Evolutionary conservation across 768 basidiomycete genomes (phyloP), one percentile per base, ranked within the genome.

Genomic region (Lanmaoa rubissima): DNA sequence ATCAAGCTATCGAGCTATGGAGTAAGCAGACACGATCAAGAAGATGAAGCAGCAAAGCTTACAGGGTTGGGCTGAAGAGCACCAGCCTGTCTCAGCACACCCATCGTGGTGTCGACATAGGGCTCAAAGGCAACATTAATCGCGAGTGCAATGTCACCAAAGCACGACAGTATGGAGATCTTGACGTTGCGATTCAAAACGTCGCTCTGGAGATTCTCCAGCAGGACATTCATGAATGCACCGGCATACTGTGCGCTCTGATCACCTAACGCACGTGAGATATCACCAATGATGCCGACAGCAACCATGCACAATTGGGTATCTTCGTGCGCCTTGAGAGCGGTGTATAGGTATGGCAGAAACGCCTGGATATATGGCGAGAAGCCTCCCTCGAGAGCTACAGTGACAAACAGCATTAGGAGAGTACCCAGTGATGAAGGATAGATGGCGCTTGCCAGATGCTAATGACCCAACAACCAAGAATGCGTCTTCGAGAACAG

Each of bases 401-500:
- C 42, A 28, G 19, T 54, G 43, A 35, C 62, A n/a, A 46, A 60
- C 17, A 54, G 49, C 7, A 19, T 58, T 16, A 46, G 43, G 39
- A 45, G 21, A 40, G 5, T 24, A 11, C 17, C 3, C 7, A 39
- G 19, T 39, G 39, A 60, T 2, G 38, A 48, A 35, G n/a, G 50
- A 8, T 4, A 24, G 17, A 44, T 38, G 31, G 41, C 21, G 57
- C 79, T 49, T 67, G 83, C 90, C 86, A 47, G 87, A 80, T 31
- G 91, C 88, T 34, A 98, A 76, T 16, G 94, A 85, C 16, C 97
- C 97, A 41, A 96, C 86, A 38, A 93, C 89, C 38, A 98, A 81
- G 82, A 98, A 97, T 2, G 94, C 94, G 66, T 99, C 97, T 68
- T 99, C 97, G 32, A 98, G 82, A 14, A 98, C 83, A 0, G 94